Percentiles rank a stretch among this genome's conserved stretches.
These are phyloP conservation scores for Hemerocallis citrina DNA, from an alignment of 106 monocot genomes.

Conservation along the genomic window DNA sequence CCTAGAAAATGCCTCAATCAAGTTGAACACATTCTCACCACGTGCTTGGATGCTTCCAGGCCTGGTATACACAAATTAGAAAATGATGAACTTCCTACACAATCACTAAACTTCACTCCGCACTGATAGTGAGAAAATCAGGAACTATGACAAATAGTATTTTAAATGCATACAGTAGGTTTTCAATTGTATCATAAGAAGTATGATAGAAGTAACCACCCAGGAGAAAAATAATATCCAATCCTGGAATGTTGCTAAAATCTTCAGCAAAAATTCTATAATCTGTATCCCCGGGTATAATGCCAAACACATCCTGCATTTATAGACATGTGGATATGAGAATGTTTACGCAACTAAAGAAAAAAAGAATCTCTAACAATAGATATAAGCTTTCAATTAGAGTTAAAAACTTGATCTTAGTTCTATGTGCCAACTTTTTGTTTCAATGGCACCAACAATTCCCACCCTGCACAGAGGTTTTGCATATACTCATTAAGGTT, in stretches of 20 bases:
- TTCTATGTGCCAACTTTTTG: too few relatives aligned
- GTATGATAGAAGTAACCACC: constrained; percentile 99
- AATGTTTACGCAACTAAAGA: not conserved
- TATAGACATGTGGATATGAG: not conserved
- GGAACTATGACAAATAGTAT: constrained; percentile 9
- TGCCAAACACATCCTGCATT: constrained; percentile 87
- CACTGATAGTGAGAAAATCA: not conserved
- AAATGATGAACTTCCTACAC: not conserved
- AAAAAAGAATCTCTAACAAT: not conserved
- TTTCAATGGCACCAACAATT: too few relatives aligned
- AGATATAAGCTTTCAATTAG: not conserved
- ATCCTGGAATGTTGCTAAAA: constrained; percentile 81
- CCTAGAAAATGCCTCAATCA: constrained; percentile 69
- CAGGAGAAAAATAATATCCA: constrained; percentile 97
- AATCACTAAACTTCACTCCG: not conserved
- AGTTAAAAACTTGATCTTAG: too few relatives aligned
- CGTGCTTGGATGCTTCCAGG: constrained; percentile 99
- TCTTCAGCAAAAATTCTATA: constrained; percentile 96
- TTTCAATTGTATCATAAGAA: constrained; percentile 87
- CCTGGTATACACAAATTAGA: constrained; percentile 25
- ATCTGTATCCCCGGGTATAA: constrained; percentile 98
- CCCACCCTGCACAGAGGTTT: too few relatives aligned
- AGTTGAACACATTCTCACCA: constrained; percentile 74
- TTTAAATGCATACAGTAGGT: constrained; percentile 66
- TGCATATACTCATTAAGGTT: too few relatives aligned